Evolutionary conservation across 768 basidiomycete species (phyloP).

Genomic region (Flagelloscypha sp.): DNA sequence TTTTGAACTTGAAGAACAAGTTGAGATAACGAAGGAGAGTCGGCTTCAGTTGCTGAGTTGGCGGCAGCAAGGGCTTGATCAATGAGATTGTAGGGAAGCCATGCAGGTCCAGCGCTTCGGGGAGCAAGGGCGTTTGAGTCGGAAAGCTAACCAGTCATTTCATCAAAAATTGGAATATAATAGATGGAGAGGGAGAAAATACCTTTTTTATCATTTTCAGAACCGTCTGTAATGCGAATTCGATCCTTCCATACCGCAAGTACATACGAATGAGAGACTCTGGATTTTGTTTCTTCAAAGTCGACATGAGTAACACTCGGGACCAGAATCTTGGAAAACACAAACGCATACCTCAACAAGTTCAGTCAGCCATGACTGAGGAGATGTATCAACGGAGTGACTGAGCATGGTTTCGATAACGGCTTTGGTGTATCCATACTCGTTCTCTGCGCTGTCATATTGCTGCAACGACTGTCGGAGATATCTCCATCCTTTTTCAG

Average conservation of each 20-base stretch:
- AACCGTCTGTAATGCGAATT: slow-evolving; percentile 68
- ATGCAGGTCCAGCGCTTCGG: slow-evolving; percentile 52
- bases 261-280: slow-evolving; percentile 78
- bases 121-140: slow-evolving; percentile 41
- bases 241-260: slow-evolving; percentile 72
- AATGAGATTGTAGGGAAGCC: slow-evolving; percentile 78
- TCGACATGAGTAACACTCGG: slow-evolving; percentile 2
- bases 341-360: slow-evolving; percentile 53
- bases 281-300: slow-evolving; percentile 55
- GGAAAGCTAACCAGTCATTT: slow-evolving; percentile 36
- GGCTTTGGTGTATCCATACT: slow-evolving; percentile 70
- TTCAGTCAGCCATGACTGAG: slow-evolving; percentile 81
- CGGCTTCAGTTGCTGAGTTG: no score
- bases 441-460: slow-evolving; percentile 64
- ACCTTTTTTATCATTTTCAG: slow-evolving; percentile 70
- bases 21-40: no score
- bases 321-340: neutral
- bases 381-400: slow-evolving; percentile 45
- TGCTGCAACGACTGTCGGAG: slow-evolving; percentile 72
- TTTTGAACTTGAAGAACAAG: no score
- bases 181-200: slow-evolving; percentile 5
- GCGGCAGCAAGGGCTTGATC: slow-evolving; percentile 74
- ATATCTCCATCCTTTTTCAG: slow-evolving; percentile 83
- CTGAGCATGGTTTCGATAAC: slow-evolving; percentile 71
- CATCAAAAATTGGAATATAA: slow-evolving; percentile 8